Percentiles rank a stretch among this genome's conserved stretches.
phyloP scores from a whole-genome alignment of 129 eudicot species.

The Artemisia tridentata region DNA sequence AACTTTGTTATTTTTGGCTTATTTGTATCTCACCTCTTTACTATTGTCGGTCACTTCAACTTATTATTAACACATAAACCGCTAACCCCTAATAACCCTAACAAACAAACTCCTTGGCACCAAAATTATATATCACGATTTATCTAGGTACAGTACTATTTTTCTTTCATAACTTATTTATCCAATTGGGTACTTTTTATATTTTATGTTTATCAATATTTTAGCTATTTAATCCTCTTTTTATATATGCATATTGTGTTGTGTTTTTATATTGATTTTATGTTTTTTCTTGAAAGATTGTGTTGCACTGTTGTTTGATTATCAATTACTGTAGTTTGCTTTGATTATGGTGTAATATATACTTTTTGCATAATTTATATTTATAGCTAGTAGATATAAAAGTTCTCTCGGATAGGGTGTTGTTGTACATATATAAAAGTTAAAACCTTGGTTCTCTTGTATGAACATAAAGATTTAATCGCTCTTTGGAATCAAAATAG shows the following conservation, averaged over 20 bases:
- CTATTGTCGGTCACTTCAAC: background rate
- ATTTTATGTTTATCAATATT: constrained; percentile 2
- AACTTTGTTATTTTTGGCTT: too few relatives aligned
- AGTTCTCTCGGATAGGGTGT: background rate
- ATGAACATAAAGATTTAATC: background rate
- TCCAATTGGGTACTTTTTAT: background rate
- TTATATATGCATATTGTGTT: constrained; percentile 5
- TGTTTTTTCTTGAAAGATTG: background rate
- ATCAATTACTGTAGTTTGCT: background rate
- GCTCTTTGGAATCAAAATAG: too few relatives aligned
- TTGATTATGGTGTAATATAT: background rate
- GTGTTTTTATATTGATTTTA: background rate
- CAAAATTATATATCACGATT: too few relatives aligned
- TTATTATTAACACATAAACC: background rate
- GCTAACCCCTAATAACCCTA: background rate
- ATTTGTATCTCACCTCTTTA: too few relatives aligned
- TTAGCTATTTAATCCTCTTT: constrained; percentile 4
- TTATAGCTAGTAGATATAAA: background rate
- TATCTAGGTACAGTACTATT: too few relatives aligned
- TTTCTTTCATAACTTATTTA: too few relatives aligned
- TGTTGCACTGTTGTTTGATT: background rate
- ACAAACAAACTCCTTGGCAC: too few relatives aligned
- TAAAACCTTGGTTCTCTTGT: background rate
- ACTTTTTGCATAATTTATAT: background rate
- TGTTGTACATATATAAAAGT: background rate